phyloP scores from a whole-genome alignment of 129 eudicot species.

The Artemisia annua region DNA sequence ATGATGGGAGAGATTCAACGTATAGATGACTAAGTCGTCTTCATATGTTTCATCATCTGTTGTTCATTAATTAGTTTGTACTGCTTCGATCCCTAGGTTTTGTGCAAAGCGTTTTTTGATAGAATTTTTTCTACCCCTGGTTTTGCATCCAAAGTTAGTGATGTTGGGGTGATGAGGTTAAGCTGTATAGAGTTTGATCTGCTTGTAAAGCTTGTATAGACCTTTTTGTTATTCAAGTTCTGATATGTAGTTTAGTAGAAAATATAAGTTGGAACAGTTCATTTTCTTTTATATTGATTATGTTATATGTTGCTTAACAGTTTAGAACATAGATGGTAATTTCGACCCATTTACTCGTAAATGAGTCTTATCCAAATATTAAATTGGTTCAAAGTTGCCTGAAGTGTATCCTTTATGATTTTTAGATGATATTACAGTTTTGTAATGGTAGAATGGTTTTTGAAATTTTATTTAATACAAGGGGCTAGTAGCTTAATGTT shows the following conservation, averaged over 20 bases:
- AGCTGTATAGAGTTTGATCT: constrained; percentile 12
- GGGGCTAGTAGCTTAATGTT: neutral
- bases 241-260: constrained; percentile 17
- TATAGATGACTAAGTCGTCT: constrained; percentile 45
- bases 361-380: no score
- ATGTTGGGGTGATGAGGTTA: constrained; percentile 27
- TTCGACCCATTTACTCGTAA: no score
- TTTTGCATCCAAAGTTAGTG: constrained; percentile 31
- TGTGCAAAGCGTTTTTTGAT: constrained; percentile 21
- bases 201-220: constrained; percentile 31
- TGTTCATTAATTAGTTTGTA: constrained; percentile 11
- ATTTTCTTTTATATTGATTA: neutral
- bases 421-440: no score
- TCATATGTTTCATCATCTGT: no score
- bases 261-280: neutral
- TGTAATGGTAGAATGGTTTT: no score
- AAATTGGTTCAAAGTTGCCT: no score
- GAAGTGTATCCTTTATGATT: no score
- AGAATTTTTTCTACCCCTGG: constrained; percentile 12
- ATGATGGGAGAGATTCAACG: constrained; percentile 91
- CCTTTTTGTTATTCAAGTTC: constrained; percentile 5
- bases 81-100: neutral
- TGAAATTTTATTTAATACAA: no score
- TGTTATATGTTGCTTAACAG: neutral
- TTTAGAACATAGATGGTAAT: no score